These are phyloP conservation scores for Epichloe scottii DNA, from an alignment of 2,329 filamentous ascomycete species.

Conservation along the genomic window DNA sequence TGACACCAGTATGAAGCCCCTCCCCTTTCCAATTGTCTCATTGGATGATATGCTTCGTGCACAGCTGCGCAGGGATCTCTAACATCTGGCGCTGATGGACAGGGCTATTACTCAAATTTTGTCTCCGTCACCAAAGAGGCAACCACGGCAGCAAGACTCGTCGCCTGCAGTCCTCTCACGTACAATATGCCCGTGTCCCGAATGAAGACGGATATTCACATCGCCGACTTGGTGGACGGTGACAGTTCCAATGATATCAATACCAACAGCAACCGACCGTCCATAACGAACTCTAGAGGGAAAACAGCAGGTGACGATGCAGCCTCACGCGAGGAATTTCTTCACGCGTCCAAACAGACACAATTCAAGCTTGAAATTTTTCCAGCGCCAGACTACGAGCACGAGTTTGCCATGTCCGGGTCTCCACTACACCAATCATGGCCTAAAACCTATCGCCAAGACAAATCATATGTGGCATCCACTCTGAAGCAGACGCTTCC, in stretches of 20 bases:
- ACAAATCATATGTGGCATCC: conserved; percentile 23
- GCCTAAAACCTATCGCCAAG: conserved; percentile 22
- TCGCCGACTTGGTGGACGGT: conserved; percentile 19
- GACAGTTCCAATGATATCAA: conserved; percentile 7
- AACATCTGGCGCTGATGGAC: not conserved
- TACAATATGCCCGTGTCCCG: conserved; percentile 27
- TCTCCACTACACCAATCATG: conserved; percentile 29
- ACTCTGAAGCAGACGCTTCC: conserved; percentile 29
- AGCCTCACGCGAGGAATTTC: not conserved
- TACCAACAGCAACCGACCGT: conserved; percentile 2
- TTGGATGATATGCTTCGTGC: not conserved
- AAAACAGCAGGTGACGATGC: not conserved
- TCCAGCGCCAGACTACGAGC: conserved; percentile 25
- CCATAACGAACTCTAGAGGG: not conserved
- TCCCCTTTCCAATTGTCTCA: not conserved
- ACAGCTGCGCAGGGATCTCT: not conserved
- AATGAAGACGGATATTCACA: conserved; percentile 17
- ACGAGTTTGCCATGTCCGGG: conserved; percentile 22
- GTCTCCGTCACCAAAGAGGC: conserved; percentile 33
- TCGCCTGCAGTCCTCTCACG: conserved; percentile 32
- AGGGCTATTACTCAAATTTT: conserved; percentile 37
- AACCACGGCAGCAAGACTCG: conserved; percentile 26
- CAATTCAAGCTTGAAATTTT: conserved; percentile 32
- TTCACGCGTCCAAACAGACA: conserved; percentile 10
- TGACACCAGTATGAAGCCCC: conserved; percentile 10